Evolutionary conservation across 306 rosid species (phyloP).

Genomic region (Quercus mongolica): DNA sequence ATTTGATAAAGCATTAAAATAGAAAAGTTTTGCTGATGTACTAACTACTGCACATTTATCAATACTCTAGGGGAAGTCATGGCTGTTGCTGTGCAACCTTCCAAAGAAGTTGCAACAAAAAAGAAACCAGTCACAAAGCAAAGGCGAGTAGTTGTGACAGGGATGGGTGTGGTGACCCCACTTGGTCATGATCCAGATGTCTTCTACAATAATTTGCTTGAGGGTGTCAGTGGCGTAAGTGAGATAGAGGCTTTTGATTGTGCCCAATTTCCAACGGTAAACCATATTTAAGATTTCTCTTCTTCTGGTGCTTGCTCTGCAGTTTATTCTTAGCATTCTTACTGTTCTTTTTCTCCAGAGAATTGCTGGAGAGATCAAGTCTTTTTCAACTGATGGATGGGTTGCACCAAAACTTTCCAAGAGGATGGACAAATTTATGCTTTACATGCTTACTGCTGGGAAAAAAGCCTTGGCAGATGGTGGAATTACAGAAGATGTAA

Average conservation of each 20-base stretch:
- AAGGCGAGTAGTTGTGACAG: constrained; percentile 95
- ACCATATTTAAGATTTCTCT: constrained; percentile 19
- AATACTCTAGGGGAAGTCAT: constrained; percentile 55
- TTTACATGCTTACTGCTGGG: constrained; percentile 91
- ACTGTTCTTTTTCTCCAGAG: constrained; percentile 50
- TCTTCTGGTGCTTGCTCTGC: constrained; percentile 23
- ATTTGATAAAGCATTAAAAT: background rate
- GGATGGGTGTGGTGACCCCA: constrained; percentile 91
- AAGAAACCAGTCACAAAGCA: constrained; percentile 73
- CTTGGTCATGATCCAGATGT: constrained; percentile 86
- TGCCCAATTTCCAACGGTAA: constrained; percentile 83
- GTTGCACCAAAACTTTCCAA: constrained; percentile 86
- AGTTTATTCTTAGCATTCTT: constrained; percentile 37
- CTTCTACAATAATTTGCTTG: constrained; percentile 85
- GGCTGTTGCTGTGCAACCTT: constrained; percentile 78
- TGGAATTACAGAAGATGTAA: constrained; percentile 78
- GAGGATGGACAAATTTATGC: constrained; percentile 98
- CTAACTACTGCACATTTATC: background rate
- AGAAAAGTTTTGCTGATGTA: background rate
- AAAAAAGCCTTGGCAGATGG: constrained; percentile 91
- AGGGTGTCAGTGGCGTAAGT: constrained; percentile 94
- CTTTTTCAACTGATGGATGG: constrained; percentile 95
- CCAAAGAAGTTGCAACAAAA: constrained; percentile 54
- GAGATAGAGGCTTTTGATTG: constrained; percentile 97
- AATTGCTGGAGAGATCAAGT: constrained; percentile 96